These are phyloP conservation scores for Penicillium sp. DNA, from an alignment of 2,329 filamentous ascomycete genomes.

Conservation along the genomic window DNA sequence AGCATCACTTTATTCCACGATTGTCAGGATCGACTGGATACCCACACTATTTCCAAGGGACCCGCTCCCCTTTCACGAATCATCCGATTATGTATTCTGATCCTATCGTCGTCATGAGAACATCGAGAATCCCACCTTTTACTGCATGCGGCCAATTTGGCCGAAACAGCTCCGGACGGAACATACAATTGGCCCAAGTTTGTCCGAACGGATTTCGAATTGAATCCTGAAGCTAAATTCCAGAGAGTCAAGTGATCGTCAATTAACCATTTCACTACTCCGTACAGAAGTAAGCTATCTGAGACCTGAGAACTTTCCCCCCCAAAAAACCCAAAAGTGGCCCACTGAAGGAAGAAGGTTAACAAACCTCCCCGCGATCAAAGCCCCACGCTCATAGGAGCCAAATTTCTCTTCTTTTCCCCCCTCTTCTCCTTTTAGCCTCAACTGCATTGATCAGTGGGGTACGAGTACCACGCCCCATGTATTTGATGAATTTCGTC, in stretches of 20 bases:
- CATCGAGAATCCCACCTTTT: background rate
- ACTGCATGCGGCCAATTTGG: background rate
- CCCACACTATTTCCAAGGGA: background rate
- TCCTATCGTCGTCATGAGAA: background rate
- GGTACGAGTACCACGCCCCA: constrained; percentile 7
- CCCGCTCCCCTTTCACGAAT: background rate
- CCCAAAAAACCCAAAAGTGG: background rate
- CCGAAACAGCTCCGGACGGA: background rate
- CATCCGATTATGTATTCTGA: background rate
- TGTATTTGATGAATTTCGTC: constrained; percentile 3
- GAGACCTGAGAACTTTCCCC: too few relatives aligned
- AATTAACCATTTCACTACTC: background rate
- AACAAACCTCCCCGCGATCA: constrained; percentile 10
- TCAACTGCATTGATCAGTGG: constrained; percentile 7
- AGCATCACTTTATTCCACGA: background rate
- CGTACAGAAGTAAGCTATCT: background rate
- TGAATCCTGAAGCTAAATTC: background rate
- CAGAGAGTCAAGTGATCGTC: background rate
- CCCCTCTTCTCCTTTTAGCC: constrained; percentile 4
- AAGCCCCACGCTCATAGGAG: constrained; percentile 11
- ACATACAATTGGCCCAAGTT: constrained; percentile 5
- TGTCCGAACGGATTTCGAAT: background rate
- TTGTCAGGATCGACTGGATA: background rate
- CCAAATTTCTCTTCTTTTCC: constrained; percentile 5
- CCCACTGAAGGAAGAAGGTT: constrained; percentile 5